Percentiles rank a stretch among this genome's conserved stretches.
Evolutionary conservation across 805 yeast genomes (phyloP).

Genomic region (Peterozyma toletana): DNA sequence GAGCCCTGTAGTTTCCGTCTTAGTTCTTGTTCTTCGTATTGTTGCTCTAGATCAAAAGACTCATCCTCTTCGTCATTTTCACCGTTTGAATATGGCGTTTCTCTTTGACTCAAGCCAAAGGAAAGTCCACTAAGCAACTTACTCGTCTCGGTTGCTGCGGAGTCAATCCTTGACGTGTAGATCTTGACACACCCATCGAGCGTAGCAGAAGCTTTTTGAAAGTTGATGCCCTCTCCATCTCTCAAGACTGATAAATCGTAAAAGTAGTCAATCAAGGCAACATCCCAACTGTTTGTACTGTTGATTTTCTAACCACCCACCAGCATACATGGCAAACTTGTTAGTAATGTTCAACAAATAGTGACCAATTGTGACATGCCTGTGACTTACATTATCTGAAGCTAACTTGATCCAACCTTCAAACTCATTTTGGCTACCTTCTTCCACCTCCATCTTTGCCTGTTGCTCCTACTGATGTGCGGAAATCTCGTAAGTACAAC

Average conservation of each 20-base stretch:
- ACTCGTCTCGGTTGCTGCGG: conserved; percentile 88
- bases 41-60: conserved; percentile 10
- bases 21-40: conserved; percentile 12
- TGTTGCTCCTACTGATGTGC: too few species aligned
- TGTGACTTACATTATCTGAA: conserved; percentile 45
- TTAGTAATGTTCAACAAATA: not conserved
- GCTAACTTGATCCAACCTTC: conserved; percentile 82
- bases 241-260: conserved; percentile 70
- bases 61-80: conserved; percentile 17
- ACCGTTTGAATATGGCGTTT: conserved; percentile 11
- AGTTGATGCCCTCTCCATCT: conserved; percentile 76
- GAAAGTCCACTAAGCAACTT: conserved; percentile 49
- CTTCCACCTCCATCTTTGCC: not conserved
- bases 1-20: conserved; percentile 10
- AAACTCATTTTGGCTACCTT: conserved; percentile 28
- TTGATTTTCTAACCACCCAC: conserved; percentile 49
- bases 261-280: conserved; percentile 87
- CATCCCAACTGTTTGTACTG: conserved; percentile 80
- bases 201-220: conserved; percentile 86
- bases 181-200: conserved; percentile 93
- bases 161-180: conserved; percentile 84
- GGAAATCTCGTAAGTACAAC: too few species aligned
- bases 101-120: conserved; percentile 8
- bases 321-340: conserved; percentile 1
- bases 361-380: not conserved